phyloP scores from a whole-genome alignment of 1,284 basidiomycete species.

The Apiotrichum domesticum region DNA sequence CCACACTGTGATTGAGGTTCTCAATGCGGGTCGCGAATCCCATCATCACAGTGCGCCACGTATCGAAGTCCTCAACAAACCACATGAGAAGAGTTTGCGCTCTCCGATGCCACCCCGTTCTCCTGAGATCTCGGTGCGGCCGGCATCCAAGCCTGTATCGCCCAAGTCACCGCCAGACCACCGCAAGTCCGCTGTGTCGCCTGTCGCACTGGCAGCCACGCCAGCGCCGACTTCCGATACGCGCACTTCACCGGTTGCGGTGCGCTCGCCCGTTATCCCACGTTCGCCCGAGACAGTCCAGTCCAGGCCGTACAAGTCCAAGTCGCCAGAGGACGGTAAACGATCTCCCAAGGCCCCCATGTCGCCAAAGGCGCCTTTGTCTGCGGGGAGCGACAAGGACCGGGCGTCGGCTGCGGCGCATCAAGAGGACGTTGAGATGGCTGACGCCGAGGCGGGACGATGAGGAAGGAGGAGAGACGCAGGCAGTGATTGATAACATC shows the following conservation, averaged over 20 bases:
- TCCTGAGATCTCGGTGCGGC: not conserved
- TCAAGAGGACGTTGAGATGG: conserved; percentile 7
- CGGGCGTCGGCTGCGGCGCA: not conserved
- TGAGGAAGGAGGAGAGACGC: too few species aligned
- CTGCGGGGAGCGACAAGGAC: not conserved
- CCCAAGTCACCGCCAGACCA: not conserved
- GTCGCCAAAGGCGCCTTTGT: not conserved
- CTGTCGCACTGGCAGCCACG: not conserved
- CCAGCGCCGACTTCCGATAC: not conserved
- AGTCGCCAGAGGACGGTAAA: not conserved
- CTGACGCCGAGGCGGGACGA: not conserved
- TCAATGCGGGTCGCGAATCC: conserved; percentile 38
- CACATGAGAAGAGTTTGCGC: not conserved
- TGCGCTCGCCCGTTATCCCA: not conserved
- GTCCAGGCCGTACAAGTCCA: not conserved
- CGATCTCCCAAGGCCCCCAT: not conserved
- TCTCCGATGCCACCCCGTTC: conserved; percentile 1
- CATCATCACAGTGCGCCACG: conserved; percentile 28
- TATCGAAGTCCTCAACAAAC: conserved; percentile 13
- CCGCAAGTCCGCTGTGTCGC: not conserved
- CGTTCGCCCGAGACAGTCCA: not conserved
- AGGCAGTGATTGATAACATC: not conserved
- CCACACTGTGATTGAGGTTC: conserved; percentile 40
- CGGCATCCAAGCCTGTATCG: not conserved
- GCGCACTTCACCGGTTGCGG: not conserved